phyloP scores from a whole-genome alignment of 2,329 filamentous ascomycete genomes.

The Exophiala sideris region DNA sequence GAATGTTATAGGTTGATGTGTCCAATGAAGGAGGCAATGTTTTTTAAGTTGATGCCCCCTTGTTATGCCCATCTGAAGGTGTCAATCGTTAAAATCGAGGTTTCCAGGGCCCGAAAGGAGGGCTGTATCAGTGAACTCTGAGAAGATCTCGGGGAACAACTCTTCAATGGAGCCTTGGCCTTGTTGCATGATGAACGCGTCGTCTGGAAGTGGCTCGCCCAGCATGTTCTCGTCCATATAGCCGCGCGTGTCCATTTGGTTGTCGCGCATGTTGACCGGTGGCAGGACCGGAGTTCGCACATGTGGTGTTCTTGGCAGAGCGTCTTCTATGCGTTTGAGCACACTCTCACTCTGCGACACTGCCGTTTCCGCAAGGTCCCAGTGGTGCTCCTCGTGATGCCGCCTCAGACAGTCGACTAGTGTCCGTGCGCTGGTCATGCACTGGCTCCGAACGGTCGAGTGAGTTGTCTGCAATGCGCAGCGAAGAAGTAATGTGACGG shows the following conservation, averaged over 20 bases:
- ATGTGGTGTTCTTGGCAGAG: slow-evolving; percentile 18
- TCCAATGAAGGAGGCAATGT: too few relatives aligned
- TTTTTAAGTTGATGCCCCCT: too few relatives aligned
- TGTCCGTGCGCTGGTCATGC: slow-evolving; percentile 47
- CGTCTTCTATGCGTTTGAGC: slow-evolving; percentile 32
- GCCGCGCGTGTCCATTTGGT: slow-evolving; percentile 6
- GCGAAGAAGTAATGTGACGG: slow-evolving; percentile 27
- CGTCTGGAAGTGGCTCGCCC: slow-evolving; percentile 13
- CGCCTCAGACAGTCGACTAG: slow-evolving; percentile 48
- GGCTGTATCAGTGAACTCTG: slow-evolving; percentile 25
- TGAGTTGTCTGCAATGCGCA: slow-evolving; percentile 38
- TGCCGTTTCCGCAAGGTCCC: slow-evolving; percentile 56
- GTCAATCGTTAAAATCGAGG: slow-evolving; percentile 5
- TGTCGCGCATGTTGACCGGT: slow-evolving; percentile 2
- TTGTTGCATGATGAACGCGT: slow-evolving; percentile 13
- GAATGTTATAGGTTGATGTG: too few relatives aligned
- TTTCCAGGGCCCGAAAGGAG: slow-evolving; percentile 12
- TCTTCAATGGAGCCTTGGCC: slow-evolving; percentile 21
- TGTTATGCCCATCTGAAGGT: neutral
- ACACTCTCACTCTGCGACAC: slow-evolving; percentile 49
- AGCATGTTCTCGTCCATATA: slow-evolving; percentile 14
- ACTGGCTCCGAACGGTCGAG: slow-evolving; percentile 43
- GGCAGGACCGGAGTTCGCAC: slow-evolving; percentile 8
- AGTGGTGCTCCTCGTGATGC: slow-evolving; percentile 50
- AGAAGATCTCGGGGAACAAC: slow-evolving; percentile 26